Evolutionary conservation across 2,329 filamentous ascomycete genomes (phyloP).

Genomic region (Arthroderma sp.): DNA sequence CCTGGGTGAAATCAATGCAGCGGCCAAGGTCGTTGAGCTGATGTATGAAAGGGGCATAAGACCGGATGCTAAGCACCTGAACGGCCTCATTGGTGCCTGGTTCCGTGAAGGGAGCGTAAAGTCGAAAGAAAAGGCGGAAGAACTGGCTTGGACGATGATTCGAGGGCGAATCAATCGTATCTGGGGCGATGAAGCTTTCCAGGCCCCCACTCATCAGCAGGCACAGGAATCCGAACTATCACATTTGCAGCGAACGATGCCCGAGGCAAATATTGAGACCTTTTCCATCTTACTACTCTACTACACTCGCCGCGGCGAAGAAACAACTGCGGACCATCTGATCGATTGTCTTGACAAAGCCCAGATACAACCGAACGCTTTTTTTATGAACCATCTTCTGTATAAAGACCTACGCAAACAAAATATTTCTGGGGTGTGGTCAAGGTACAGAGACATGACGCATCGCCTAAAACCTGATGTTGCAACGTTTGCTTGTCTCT

Average conservation of each 20-base stretch:
- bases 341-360: conserved; percentile 50
- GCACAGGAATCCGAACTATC: conserved; percentile 7
- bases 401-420: conserved; percentile 51
- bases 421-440: conserved; percentile 40
- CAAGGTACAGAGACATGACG: conserved; percentile 44
- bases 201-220: conserved; percentile 17
- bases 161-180: conserved; percentile 52
- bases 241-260: conserved; percentile 27
- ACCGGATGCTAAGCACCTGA: conserved; percentile 62
- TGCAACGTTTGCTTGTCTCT: conserved; percentile 56
- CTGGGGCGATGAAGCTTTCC: conserved; percentile 18
- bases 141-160: conserved; percentile 65
- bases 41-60: conserved; percentile 58
- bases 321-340: conserved; percentile 45
- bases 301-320: conserved; percentile 51
- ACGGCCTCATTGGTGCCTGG: conserved; percentile 69
- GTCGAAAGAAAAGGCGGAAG: conserved; percentile 49
- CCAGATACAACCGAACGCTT: conserved; percentile 54
- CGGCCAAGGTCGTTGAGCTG: conserved; percentile 57
- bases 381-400: conserved; percentile 69
- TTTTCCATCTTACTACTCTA: conserved; percentile 63
- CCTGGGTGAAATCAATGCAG: conserved; percentile 55
- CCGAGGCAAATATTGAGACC: conserved; percentile 60
- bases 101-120: conserved; percentile 47
- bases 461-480: conserved; percentile 46